A percentile compares a stretch with the other conserved stretches of the same genome.
Evolutionary conservation across 331 rosid genomes (phyloP).

Genomic region (Arachis monticola): DNA sequence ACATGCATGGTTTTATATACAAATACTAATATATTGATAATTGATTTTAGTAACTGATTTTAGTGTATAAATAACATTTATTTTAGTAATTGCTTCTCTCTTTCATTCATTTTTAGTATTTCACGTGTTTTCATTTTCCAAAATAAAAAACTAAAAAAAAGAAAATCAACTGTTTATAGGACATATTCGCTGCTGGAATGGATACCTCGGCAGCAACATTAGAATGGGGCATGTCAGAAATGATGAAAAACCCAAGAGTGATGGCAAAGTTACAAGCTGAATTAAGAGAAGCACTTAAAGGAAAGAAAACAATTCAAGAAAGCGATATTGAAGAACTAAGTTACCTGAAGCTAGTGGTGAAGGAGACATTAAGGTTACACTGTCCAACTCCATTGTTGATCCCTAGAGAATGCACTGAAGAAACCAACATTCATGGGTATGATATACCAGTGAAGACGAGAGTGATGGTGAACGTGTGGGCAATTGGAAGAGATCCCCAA

Average conservation of each 20-base stretch:
- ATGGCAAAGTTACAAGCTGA: constrained; percentile 28
- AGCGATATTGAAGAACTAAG: constrained; percentile 8
- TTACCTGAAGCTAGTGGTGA: constrained; percentile 34
- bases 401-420: constrained; percentile 24
- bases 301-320: constrained; percentile 22
- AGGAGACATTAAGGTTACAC: constrained; percentile 36
- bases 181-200: constrained; percentile 11
- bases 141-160: too few relatives aligned
- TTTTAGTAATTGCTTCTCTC: too few relatives aligned
- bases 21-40: too few relatives aligned
- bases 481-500: neutral
- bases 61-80: too few relatives aligned
- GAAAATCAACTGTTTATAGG: neutral
- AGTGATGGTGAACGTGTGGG: neutral
- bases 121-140: too few relatives aligned
- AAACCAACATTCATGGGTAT: neutral
- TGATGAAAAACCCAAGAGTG: constrained; percentile 35
- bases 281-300: constrained; percentile 16
- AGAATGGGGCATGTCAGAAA: constrained; percentile 37
- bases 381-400: constrained; percentile 12
- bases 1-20: too few relatives aligned
- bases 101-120: too few relatives aligned
- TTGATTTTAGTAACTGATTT: too few relatives aligned
- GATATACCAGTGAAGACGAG: neutral
- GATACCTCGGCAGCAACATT: neutral